Evolutionary conservation across 345 rosid genomes (phyloP), one percentile per base, ranked within the genome.

Genomic region (Mangifera indica): DNA sequence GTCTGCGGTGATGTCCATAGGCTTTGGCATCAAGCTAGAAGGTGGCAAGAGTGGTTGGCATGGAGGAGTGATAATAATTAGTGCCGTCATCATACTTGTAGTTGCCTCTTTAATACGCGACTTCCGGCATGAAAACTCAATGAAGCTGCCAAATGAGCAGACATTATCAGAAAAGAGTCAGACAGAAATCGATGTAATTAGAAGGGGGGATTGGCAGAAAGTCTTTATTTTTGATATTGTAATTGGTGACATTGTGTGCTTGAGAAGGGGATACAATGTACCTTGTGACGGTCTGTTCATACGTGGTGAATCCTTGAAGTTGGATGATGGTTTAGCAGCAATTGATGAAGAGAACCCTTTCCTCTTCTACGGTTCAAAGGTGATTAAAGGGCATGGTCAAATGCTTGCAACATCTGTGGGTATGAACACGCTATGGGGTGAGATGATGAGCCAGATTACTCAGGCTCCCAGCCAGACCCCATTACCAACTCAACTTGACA

Each of bases 201-300:
- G 70, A 67, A 60, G 59, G 8, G 60, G 59, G 10, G 17, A 4
- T 5, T 25, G 3, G 25, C 42, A 24, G 42, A 49, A 25, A 15
- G 10, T 18, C 17, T 15, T 4, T 0, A 46, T 18, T 52, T 67
- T 46, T 17, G 59, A 67, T 29, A n/a, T 67, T n/a, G 60, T 67
- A 26, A 7, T 51, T 17, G 70, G 70, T 32, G 70, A 67, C 46
- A 52, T 67, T 10, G 70, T 67, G 25, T 2, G 26, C 57, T 52
- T 67, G 70, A 52, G 18, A n/a, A 29, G 59, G 6, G 70, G 70
- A 51, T 51, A 20, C 12, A 2, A 52, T 8, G 70, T 52, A 10
- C 70, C 70, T 29, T 58, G 70, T 18, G 70, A 67, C 5, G 70
- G 70, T 51, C 34, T 67, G 46, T 67, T 67, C 48, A n/a, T 52